phyloP scores from a whole-genome alignment of 1,139 yeast species.

The Suhomyces atakaporum region DNA sequence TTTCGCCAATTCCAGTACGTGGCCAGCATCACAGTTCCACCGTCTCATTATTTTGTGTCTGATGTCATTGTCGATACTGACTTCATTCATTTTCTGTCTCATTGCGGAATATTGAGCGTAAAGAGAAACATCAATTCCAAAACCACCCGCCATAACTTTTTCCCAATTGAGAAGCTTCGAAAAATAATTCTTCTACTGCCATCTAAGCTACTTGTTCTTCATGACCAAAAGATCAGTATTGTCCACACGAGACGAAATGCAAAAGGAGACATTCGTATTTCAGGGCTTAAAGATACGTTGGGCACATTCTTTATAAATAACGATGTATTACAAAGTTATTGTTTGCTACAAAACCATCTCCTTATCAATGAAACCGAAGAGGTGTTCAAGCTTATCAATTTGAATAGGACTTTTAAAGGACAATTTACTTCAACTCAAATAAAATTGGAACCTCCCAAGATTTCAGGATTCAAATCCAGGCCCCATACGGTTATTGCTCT shows the following conservation, averaged over 20 bases:
- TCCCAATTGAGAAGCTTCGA: constrained; percentile 2
- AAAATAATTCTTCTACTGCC: constrained; percentile 6
- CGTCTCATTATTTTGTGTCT: not conserved
- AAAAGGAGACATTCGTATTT: constrained; percentile 2
- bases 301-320: constrained; percentile 28
- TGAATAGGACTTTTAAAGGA: constrained; percentile 3
- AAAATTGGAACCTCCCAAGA: constrained; percentile 3
- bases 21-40: not conserved
- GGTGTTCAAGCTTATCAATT: constrained; percentile 11
- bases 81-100: constrained; percentile 5
- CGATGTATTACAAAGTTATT: constrained; percentile 11
- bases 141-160: not conserved
- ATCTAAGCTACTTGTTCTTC: constrained; percentile 3
- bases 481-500: too few species aligned
- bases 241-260: not conserved
- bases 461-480: too few species aligned
- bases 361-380: constrained; percentile 10
- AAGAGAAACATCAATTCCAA: not conserved
- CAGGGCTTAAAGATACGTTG: constrained; percentile 18
- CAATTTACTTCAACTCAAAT: constrained; percentile 2
- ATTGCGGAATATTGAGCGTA: constrained; percentile 3
- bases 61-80: constrained; percentile 5
- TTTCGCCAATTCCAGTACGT: constrained; percentile 1
- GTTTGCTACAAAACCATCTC: constrained; percentile 7
- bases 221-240: constrained; percentile 7